Evolutionary conservation across 495 filamentous ascomycete genomes (phyloP), one percentile per base, ranked within the genome.

Genomic region (Collariella sp.): DNA sequence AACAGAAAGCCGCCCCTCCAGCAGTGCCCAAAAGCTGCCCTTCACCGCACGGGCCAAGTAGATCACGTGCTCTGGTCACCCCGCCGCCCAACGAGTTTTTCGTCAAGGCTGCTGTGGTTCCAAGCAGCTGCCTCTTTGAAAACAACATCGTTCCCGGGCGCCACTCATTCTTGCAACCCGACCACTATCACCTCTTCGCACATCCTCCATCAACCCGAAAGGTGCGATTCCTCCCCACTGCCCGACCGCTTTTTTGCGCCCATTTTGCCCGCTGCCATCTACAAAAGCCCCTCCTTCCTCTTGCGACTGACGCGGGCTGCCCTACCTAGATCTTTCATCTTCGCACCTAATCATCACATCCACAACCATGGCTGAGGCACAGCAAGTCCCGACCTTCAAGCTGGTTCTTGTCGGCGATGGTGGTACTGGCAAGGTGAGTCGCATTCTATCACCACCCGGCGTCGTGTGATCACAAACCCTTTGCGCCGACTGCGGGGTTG

Each of bases 381-480:
- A 23, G 11, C 59, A 73, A 50, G 70, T 68, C 59, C 81, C 83
- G 46, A 96, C 90, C 68, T 97, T 99, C 83, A 99, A 99, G 88
- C 87, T 99, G 67, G 94, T 99, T 63, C 89, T 99, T 69, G 94
- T 99, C 69, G 94, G 94, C 72, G 94, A 99, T 74, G 94, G 94
- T 78, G 94, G 94, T 80, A 99, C 94, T 69, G 94, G 94, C 76
- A 99, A 99, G 89, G 94, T 95, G 76, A 64, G 69, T 78, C 61
- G 44, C 20, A 35, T n/a, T 0, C 2, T 11, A 4, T 24, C 18
- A 7, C 0, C 50, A 36, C 20, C 18, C 22, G 50, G 38, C 34
- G 50, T 49, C 36, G 0, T 10, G 4, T 9, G 26, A 5, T 38
- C 26, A 5, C 46, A 36, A 18, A 35, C 22, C 4, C 18, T 29